A percentile compares a stretch with the other conserved stretches of the same genome.
phyloP scores from a whole-genome alignment of 2,329 filamentous ascomycete genomes.

The Stylonectria norvegica region DNA sequence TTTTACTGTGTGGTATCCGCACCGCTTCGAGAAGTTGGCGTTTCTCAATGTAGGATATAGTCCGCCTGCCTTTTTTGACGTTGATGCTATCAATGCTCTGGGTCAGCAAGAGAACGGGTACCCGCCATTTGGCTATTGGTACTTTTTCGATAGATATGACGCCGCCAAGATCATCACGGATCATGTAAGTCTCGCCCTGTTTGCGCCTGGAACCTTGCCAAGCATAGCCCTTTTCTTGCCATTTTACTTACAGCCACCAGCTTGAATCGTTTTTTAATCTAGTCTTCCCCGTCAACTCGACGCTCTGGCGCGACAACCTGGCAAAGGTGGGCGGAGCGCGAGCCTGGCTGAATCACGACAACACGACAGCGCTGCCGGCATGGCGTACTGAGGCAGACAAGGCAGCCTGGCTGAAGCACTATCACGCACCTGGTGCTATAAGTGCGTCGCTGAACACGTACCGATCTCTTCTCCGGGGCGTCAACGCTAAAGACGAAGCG shows the following conservation, averaged over 20 bases:
- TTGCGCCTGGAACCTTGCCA: too few species aligned
- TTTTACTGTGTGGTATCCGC: conserved; percentile 27
- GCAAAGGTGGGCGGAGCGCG: conserved; percentile 11
- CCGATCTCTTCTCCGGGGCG: conserved; percentile 14
- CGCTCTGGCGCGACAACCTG: conserved; percentile 7
- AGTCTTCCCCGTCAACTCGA: conserved; percentile 11
- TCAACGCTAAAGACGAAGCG: conserved; percentile 14
- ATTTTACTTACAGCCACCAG: conserved; percentile 3
- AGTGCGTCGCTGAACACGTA: conserved; percentile 17
- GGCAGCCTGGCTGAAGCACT: conserved; percentile 3
- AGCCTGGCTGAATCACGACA: conserved; percentile 10
- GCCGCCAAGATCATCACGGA: conserved; percentile 6
- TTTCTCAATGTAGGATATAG: conserved; percentile 12
- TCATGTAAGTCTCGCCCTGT: conserved; percentile 1
- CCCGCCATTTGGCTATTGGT: conserved; percentile 18
- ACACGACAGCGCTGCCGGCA: conserved; percentile 3
- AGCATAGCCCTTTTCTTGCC: background rate
- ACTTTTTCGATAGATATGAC: conserved; percentile 19
- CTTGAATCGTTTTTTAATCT: conserved; percentile 19
- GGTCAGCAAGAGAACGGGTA: conserved; percentile 10
- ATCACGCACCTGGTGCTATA: conserved; percentile 10
- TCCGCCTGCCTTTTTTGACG: conserved; percentile 8
- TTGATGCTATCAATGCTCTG: conserved; percentile 12
- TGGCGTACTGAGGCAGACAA: conserved; percentile 15
- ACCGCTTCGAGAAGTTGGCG: conserved; percentile 10